phyloP scores from a whole-genome alignment of 805 yeast genomes.

The Grigorovia yakushimaensis region DNA sequence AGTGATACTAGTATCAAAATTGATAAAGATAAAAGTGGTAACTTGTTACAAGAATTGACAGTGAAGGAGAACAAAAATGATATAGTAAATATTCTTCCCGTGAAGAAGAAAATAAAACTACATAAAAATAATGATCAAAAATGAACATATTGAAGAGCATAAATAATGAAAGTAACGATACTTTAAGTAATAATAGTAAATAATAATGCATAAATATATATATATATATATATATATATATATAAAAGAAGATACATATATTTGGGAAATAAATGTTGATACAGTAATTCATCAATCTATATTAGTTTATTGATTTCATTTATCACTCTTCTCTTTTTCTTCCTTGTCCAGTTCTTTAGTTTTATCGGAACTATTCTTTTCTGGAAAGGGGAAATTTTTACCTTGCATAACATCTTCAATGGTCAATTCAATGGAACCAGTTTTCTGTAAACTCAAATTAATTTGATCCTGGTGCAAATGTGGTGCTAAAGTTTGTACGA shows the following conservation, averaged over 20 bases:
- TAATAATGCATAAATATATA: neutral
- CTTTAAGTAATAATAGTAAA: too few species aligned
- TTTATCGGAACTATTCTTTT: neutral
- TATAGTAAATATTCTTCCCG: conserved; percentile 15
- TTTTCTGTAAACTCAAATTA: conserved; percentile 56
- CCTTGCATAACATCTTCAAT: conserved; percentile 56
- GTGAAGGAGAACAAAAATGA: conserved; percentile 1
- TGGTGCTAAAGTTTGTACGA: conserved; percentile 79
- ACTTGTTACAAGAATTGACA: neutral
- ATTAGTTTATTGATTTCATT: too few species aligned
- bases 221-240: too few species aligned
- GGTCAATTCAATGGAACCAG: conserved; percentile 76
- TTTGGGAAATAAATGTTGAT: too few species aligned
- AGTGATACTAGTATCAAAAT: too few species aligned
- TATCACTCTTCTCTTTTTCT: neutral
- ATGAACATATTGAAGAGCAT: neutral
- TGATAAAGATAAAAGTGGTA: too few species aligned
- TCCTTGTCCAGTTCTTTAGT: neutral
- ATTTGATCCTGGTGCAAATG: conserved; percentile 59
- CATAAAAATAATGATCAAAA: conserved; percentile 4
- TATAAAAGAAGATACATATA: too few species aligned
- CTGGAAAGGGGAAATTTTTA: conserved; percentile 51
- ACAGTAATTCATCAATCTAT: too few species aligned
- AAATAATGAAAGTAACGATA: too few species aligned
- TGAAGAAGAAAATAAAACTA: conserved; percentile 16